Evolutionary conservation across 805 yeast species (phyloP).

Genomic region (Wickerhamiella allomyrinae): DNA sequence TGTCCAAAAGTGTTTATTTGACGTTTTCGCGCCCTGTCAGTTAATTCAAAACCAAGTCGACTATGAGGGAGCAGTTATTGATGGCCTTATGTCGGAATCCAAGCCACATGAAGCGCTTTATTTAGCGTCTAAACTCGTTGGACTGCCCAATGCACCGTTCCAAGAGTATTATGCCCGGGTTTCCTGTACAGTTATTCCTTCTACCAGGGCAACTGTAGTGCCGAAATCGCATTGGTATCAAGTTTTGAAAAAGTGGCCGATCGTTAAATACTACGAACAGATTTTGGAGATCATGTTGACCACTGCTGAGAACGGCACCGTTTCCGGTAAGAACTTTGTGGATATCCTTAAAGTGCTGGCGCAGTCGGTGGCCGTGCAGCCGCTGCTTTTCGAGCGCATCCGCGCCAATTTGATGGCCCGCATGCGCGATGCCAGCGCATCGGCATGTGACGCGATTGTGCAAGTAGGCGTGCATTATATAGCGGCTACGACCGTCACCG

Average conservation of each 20-base stretch:
- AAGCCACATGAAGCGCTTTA: constrained; percentile 1
- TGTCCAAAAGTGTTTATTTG: constrained; percentile 3
- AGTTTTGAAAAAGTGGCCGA: constrained; percentile 1
- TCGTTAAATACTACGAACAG: constrained; percentile 5
- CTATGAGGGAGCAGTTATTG: constrained; percentile 3
- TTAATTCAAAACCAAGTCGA: background rate
- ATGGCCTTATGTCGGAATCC: background rate
- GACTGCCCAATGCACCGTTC: background rate
- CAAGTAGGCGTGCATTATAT: constrained; percentile 4
- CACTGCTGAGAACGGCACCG: constrained; percentile 1
- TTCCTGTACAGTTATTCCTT: background rate
- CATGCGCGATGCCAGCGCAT: constrained; percentile 1
- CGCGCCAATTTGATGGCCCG: constrained; percentile 1
- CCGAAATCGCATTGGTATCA: constrained; percentile 3
- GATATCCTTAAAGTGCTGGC: constrained; percentile 7
- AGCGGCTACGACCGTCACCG: background rate
- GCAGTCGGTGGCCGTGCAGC: constrained; percentile 3
- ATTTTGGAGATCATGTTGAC: constrained; percentile 6
- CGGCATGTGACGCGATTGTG: constrained; percentile 6
- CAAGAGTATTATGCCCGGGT: constrained; percentile 4
- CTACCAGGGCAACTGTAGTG: background rate
- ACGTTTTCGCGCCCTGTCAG: background rate
- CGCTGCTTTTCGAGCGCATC: constrained; percentile 3
- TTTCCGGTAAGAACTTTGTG: constrained; percentile 5
- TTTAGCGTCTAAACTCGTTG: constrained; percentile 2